These are phyloP conservation scores for Fraxinus dipetala DNA, from an alignment of 305 asterid genomes.

Conservation along the genomic window DNA sequence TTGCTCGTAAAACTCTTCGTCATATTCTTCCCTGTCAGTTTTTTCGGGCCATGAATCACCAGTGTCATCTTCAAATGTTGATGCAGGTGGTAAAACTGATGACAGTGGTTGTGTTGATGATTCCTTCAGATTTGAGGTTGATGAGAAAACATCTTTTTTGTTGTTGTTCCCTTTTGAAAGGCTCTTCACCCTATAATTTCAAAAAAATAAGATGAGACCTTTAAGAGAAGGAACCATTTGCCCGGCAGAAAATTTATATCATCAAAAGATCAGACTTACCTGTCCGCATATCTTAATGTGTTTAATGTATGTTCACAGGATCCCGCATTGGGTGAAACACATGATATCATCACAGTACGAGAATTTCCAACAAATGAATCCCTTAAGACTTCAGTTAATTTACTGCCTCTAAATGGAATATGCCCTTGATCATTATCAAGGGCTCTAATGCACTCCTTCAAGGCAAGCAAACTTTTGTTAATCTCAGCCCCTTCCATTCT, in stretches of 20 bases:
- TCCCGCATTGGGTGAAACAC: slow-evolving; percentile 89
- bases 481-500: slow-evolving; percentile 99
- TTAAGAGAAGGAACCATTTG: not conserved
- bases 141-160: slow-evolving; percentile 56
- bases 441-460: slow-evolving; percentile 97
- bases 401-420: slow-evolving; percentile 98
- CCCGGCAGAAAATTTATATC: not conserved
- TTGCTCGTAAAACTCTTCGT: slow-evolving; percentile 72
- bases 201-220: slow-evolving; percentile 11
- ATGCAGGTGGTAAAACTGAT: slow-evolving; percentile 48
- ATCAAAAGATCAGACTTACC: slow-evolving; percentile 41
- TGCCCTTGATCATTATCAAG: slow-evolving; percentile 97
- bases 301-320: slow-evolving; percentile 95
- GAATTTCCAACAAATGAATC: slow-evolving; percentile 97
- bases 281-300: slow-evolving; percentile 97
- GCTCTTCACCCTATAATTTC: slow-evolving; percentile 76
- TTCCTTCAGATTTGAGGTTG: slow-evolving; percentile 70
- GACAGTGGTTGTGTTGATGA: slow-evolving; percentile 57
- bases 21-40: slow-evolving; percentile 74
- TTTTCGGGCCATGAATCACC: slow-evolving; percentile 83
- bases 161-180: slow-evolving; percentile 85
- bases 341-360: slow-evolving; percentile 94
- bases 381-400: slow-evolving; percentile 90
- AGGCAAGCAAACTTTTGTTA: slow-evolving; percentile 92
- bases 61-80: slow-evolving; percentile 69